These are phyloP conservation scores for Acanthochlamys bracteata DNA, from an alignment of 106 monocot genomes.

Conservation along the genomic window DNA sequence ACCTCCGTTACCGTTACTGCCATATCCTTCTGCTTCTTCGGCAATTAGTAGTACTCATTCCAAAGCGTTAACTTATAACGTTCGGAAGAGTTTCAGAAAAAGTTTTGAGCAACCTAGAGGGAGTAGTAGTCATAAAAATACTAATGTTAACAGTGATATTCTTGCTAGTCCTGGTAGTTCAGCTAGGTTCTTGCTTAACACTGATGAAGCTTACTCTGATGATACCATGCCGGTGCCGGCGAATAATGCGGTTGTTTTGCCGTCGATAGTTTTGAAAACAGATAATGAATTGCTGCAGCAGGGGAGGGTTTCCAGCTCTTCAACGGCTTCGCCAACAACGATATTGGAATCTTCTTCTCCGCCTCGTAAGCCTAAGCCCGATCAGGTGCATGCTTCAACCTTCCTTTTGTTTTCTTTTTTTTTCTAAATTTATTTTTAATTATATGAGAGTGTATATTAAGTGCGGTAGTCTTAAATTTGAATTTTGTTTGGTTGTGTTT, in stretches of 20 bases:
- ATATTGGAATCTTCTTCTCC: conserved; percentile 2
- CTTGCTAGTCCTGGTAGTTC: conserved; percentile 44
- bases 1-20: not conserved
- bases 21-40: not conserved
- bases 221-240: not conserved
- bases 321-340: too few species aligned
- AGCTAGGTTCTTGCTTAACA: conserved; percentile 43
- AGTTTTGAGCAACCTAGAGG: not conserved
- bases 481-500: not conserved
- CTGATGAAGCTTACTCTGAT: conserved; percentile 17
- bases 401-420: too few species aligned
- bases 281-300: too few species aligned
- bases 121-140: not conserved
- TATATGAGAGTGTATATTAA: too few species aligned
- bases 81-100: conserved; percentile 8
- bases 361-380: not conserved
- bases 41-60: conserved; percentile 6
- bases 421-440: too few species aligned
- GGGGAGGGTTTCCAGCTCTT: too few species aligned
- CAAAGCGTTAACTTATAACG: not conserved
- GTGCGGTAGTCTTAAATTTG: not conserved
- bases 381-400: too few species aligned
- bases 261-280: too few species aligned
- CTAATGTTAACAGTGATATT: too few species aligned
- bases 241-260: too few species aligned